These are phyloP conservation scores for Penicillium ochrochloron DNA, from an alignment of 495 filamentous ascomycete species.

Conservation along the genomic window DNA sequence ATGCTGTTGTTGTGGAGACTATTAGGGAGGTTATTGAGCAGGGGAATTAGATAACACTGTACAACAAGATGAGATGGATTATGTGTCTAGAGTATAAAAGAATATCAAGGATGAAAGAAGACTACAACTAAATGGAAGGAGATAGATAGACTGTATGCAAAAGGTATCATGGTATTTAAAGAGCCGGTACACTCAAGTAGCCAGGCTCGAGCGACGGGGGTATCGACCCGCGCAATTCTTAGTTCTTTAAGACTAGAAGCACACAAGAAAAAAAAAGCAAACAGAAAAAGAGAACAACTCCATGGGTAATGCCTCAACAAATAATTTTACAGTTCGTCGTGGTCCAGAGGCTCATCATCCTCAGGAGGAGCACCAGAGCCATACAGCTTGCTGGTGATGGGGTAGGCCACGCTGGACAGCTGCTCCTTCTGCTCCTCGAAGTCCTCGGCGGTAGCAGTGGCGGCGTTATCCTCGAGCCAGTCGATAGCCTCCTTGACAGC, in stretches of 20 bases:
- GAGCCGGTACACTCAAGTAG: conserved; percentile 19
- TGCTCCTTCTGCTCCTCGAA: conserved; percentile 99
- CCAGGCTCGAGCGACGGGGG: conserved; percentile 26
- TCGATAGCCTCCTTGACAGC: conserved; percentile 97
- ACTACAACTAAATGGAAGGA: background rate
- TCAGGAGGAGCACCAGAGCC: conserved; percentile 61
- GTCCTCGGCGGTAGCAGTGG: conserved; percentile 85
- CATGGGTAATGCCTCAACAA: conserved; percentile 44
- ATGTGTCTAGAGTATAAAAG: background rate
- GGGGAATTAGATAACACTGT: conserved; percentile 17
- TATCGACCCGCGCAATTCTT: conserved; percentile 22
- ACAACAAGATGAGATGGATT: background rate
- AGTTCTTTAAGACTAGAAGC: conserved; percentile 28
- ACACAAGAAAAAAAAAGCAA: conserved; percentile 20
- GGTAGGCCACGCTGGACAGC: conserved; percentile 93
- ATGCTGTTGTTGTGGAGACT: conserved; percentile 71
- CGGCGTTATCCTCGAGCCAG: conserved; percentile 96
- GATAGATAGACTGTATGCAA: conserved; percentile 8
- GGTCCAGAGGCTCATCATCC: conserved; percentile 70
- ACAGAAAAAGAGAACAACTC: conserved; percentile 43
- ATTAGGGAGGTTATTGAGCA: conserved; percentile 52
- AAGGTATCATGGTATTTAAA: conserved; percentile 45
- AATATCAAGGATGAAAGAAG: background rate
- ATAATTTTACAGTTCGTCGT: conserved; percentile 87
- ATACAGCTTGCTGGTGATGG: conserved; percentile 98